phyloP scores from a whole-genome alignment of 371 early-diverging fungal genomes.

The Mucor indicus region DNA sequence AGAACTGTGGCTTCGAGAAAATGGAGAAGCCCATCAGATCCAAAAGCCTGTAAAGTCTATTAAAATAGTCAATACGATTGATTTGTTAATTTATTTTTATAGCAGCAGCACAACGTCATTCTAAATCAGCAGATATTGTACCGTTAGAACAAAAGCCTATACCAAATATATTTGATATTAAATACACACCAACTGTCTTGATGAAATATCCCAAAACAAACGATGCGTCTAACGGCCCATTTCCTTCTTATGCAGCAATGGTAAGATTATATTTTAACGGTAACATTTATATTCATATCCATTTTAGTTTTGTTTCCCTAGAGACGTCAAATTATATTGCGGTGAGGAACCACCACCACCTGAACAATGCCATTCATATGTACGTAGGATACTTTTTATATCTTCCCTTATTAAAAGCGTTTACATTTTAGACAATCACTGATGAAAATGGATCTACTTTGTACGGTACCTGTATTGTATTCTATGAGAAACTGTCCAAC shows the following conservation, averaged over 20 bases:
- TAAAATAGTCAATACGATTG: not conserved
- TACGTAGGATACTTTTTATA: slow-evolving; percentile 10
- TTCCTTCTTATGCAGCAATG: slow-evolving; percentile 68
- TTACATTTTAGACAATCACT: slow-evolving; percentile 52
- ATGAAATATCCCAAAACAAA: slow-evolving; percentile 35
- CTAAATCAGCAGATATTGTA: slow-evolving; percentile 1
- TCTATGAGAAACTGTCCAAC: slow-evolving; percentile 58
- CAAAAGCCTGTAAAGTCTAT: slow-evolving; percentile 11
- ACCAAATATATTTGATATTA: slow-evolving; percentile 39
- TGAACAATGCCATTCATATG: slow-evolving; percentile 71
- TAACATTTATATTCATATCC: slow-evolving; percentile 1
- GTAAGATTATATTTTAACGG: slow-evolving; percentile 29
- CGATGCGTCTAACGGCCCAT: slow-evolving; percentile 33
- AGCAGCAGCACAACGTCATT: not conserved
- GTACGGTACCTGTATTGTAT: slow-evolving; percentile 70
- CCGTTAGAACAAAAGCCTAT: slow-evolving; percentile 4
- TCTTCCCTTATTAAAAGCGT: not conserved
- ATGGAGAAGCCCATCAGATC: slow-evolving; percentile 27
- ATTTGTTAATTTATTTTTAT: not conserved
- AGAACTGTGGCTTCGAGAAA: slow-evolving; percentile 7
- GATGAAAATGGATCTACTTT: slow-evolving; percentile 65
- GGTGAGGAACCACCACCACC: slow-evolving; percentile 57
- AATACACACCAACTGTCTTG: slow-evolving; percentile 39
- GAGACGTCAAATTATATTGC: slow-evolving; percentile 55
- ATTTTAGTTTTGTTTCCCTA: slow-evolving; percentile 78